Evolutionary conservation across 352 stramenopile genomes (phyloP).

Genomic region (Globisporangium spiculum): DNA sequence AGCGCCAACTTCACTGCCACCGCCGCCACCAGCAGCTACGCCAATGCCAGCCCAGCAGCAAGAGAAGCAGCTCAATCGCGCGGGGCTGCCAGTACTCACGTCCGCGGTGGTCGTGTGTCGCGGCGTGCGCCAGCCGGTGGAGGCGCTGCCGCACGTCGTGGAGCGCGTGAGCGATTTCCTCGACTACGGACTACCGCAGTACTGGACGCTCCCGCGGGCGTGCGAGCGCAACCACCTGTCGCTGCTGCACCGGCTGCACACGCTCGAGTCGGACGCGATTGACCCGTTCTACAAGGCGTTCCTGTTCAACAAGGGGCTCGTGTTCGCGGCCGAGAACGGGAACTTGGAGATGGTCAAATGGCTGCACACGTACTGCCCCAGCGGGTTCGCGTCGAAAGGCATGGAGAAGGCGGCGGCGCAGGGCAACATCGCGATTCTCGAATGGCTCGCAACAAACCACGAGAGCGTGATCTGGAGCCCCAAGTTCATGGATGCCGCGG

Average conservation of each 20-base stretch:
- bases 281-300: slow-evolving; percentile 12
- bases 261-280: slow-evolving; percentile 4
- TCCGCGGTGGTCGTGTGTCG: slow-evolving; percentile 14
- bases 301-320: slow-evolving; percentile 12
- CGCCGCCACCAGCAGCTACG: background rate
- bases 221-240: slow-evolving; percentile 16
- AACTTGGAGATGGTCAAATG: slow-evolving; percentile 19
- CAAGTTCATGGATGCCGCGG: slow-evolving; percentile 16
- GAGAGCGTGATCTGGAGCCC: slow-evolving; percentile 13
- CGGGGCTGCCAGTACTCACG: slow-evolving; percentile 11
- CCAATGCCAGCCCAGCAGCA: background rate
- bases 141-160: slow-evolving; percentile 14
- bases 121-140: slow-evolving; percentile 7
- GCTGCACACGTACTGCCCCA: slow-evolving; percentile 19
- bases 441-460: slow-evolving; percentile 13
- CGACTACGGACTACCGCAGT: slow-evolving; percentile 14
- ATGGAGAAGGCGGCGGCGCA: slow-evolving; percentile 15
- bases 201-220: slow-evolving; percentile 14
- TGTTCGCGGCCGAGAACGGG: slow-evolving; percentile 8
- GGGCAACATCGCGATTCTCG: slow-evolving; percentile 13
- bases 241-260: slow-evolving; percentile 9
- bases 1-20: too few relatives aligned
- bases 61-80: slow-evolving; percentile 4
- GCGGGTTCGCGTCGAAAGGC: slow-evolving; percentile 12
- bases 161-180: slow-evolving; percentile 18